Evolutionary conservation across 192 early-diverging fungal genomes (phyloP).

Genomic region (Dispira simplex): DNA sequence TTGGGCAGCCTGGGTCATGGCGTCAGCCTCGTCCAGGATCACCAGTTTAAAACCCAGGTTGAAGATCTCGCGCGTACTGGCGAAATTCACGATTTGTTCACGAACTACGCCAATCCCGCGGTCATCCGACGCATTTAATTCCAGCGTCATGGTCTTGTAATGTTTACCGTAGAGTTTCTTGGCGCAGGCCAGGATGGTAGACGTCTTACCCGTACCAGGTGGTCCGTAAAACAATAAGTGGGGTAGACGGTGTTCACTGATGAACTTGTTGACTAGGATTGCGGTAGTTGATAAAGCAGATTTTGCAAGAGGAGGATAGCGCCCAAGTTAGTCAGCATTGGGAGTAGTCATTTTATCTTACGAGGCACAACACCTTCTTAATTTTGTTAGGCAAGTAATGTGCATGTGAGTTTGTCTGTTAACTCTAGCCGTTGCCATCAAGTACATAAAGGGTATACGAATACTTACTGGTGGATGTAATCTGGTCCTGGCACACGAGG

Average conservation of each 20-base stretch:
- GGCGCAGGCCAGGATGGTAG: conserved; percentile 90
- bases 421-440: background rate
- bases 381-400: background rate
- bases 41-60: conserved; percentile 90
- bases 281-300: too few relatives aligned
- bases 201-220: conserved; percentile 94
- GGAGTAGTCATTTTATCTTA: too few relatives aligned
- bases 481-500: conserved; percentile 68
- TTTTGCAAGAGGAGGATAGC: too few relatives aligned
- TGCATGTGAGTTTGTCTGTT: background rate
- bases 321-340: too few relatives aligned
- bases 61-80: conserved; percentile 88
- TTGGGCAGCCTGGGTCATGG: conserved; percentile 88
- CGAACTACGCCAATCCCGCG: conserved; percentile 96
- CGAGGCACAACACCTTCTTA: too few relatives aligned
- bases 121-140: conserved; percentile 97
- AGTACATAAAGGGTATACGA: background rate
- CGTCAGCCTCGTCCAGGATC: conserved; percentile 94
- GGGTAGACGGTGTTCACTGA: conserved; percentile 70
- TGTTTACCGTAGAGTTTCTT: conserved; percentile 69
- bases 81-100: conserved; percentile 97
- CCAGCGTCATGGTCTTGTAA: conserved; percentile 82
- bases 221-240: conserved; percentile 98
- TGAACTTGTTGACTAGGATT: conserved; percentile 52
- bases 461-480: conserved; percentile 56